Conservation (phyloP, 345 rosid genomes). For the Brassica rapa region DNA sequence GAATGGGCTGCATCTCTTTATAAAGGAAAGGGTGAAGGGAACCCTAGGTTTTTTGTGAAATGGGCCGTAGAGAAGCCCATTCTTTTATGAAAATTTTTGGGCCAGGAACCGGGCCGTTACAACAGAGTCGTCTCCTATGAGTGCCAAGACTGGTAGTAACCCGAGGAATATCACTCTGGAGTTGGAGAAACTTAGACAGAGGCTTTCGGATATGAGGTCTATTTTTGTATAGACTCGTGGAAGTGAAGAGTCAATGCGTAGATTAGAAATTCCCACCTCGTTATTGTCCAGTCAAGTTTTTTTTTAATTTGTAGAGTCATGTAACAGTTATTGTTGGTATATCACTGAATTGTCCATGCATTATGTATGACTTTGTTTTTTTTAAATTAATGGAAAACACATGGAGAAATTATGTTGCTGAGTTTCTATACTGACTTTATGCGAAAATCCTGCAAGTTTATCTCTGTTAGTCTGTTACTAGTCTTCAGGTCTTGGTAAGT, state of each 20-base stretch:
- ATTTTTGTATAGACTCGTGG: neutral
- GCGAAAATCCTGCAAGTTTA: neutral
- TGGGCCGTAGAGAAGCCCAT: too few species aligned
- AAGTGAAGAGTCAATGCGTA: neutral
- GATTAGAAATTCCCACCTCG: neutral
- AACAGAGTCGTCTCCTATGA: neutral
- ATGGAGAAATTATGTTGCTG: neutral
- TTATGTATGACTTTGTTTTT: neutral
- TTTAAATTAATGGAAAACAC: neutral
- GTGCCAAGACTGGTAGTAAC: conserved; percentile 16
- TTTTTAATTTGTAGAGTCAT: neutral
- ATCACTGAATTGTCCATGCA: neutral
- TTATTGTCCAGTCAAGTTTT: neutral
- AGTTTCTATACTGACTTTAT: neutral
- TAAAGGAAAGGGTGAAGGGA: too few species aligned
- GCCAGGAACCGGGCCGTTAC: too few species aligned
- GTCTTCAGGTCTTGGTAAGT: neutral
- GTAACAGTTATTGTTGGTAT: neutral
- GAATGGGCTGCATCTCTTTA: too few species aligned
- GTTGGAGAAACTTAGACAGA: neutral
- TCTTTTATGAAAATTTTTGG: too few species aligned
- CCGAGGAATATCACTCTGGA: neutral
- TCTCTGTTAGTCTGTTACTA: neutral
- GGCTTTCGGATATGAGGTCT: neutral
- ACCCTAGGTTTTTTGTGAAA: too few species aligned